Base-by-base conservation (phyloP, 768 basidiomycete genomes). In the Steccherinum ochraceum region DNA sequence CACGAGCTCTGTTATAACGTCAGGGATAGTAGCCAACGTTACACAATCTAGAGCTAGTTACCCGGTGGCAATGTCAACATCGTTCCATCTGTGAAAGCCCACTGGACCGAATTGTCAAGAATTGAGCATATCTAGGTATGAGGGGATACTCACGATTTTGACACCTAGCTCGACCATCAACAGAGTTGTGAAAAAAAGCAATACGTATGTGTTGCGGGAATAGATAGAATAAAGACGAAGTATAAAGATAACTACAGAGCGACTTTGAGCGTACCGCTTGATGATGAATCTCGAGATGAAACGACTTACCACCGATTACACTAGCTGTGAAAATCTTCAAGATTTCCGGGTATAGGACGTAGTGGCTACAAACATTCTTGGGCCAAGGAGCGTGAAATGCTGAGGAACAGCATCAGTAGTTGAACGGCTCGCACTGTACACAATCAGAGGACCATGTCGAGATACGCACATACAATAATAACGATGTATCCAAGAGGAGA, bases 151-250 rank as follows among this genome's bases (percentile, higher is more conserved):
- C 26, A 60, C 61, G 23, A 62, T 62, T 50, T 62, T 62, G 44
- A 55, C 40, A 3, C 40, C 59, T n/a, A 62, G 50, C 48, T 58
- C 57, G 5, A 40, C 41, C 4, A 58, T 13, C 19, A 62, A 54
- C 21, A 62, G 52, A 4, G 39, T 2, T 5, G 48, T 49, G 43
- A 62, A 58, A n/a, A 46, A 26, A n/a, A 55, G 47, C 3, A 62
- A 49, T 2, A 62, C 48, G 20, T 35, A 18, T 7, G 40, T 52
- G 24, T 53, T 57, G 30, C 54, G 51, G 11, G 56, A 54, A 27
- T 62, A 62, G 50, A 62, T 60, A 19, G 61, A 51, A 26, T 60
- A 62, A 43, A 62, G 40, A 42, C 61, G 61, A 24, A 62, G 52
- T 12, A 58, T 60, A 46, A 62, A 62, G 25, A 62, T 62, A 18